Evolutionary conservation across 257 asterid species (phyloP).

Genomic region (Nicotiana attenuata): DNA sequence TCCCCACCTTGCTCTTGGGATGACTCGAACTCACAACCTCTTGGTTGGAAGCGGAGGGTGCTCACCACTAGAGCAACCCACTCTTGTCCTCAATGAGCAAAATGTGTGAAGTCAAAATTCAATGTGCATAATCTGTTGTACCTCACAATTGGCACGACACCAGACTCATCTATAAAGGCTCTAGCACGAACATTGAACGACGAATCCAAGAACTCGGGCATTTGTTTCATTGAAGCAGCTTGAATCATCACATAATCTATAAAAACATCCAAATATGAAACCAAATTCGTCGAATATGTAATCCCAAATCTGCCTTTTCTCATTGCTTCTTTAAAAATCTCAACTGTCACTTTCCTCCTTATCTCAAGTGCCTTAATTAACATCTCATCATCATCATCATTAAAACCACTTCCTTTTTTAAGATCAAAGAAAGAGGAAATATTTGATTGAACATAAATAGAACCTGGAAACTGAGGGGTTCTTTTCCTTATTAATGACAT

Average conservation of each 20-base stretch:
- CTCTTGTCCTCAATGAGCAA: too few relatives aligned
- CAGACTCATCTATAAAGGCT: constrained; percentile 49
- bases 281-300: constrained; percentile 60
- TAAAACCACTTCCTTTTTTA: constrained; percentile 9
- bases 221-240: constrained; percentile 73
- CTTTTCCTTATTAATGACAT: constrained; percentile 44
- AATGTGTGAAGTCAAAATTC: background rate
- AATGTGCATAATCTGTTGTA: constrained; percentile 10
- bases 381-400: constrained; percentile 61
- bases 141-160: constrained; percentile 81
- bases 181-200: constrained; percentile 72
- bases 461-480: constrained; percentile 83
- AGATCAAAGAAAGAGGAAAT: constrained; percentile 32
- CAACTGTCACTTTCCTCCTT: constrained; percentile 75
- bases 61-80: too few relatives aligned
- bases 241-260: constrained; percentile 80
- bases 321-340: constrained; percentile 73
- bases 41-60: too few relatives aligned
- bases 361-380: constrained; percentile 76
- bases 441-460: constrained; percentile 39
- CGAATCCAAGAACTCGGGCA: constrained; percentile 46
- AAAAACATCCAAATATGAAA: constrained; percentile 42
- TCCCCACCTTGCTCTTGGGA: too few relatives aligned
- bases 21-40: too few relatives aligned
- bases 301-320: constrained; percentile 69